Evolutionary conservation across 495 filamentous ascomycete genomes (phyloP).

Genomic region (Tuber melanosporum): DNA sequence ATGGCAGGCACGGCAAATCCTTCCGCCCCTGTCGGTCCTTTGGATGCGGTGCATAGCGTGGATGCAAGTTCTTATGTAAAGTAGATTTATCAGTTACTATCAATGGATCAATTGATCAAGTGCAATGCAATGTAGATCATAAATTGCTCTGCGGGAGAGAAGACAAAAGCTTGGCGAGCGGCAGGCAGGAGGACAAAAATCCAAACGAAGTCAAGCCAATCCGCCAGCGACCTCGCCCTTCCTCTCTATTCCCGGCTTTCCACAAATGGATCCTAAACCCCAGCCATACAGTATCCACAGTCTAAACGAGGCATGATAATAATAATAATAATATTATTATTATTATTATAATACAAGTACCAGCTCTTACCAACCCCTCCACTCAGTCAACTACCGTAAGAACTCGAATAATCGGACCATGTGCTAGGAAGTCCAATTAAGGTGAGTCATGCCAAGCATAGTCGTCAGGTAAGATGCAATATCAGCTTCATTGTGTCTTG

Average conservation of each 20-base stretch:
- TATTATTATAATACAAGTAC: too few species aligned
- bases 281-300: background rate
- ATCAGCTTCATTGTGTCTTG: too few species aligned
- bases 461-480: too few species aligned
- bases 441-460: too few species aligned
- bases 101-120: background rate
- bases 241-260: background rate
- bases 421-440: too few species aligned
- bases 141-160: background rate
- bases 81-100: background rate
- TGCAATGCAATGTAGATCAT: background rate
- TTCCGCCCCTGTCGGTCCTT: background rate
- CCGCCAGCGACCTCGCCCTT: background rate
- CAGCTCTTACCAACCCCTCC: constrained; percentile 73
- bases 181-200: background rate
- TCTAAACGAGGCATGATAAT: background rate
- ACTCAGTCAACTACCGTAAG: constrained; percentile 69
- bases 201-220: background rate
- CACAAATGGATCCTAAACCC: background rate
- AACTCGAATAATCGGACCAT: too few species aligned
- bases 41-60: background rate
- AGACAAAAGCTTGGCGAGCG: background rate
- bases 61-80: background rate
- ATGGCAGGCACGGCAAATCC: background rate
- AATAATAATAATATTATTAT: too few species aligned